These are phyloP conservation scores for Apiotrichum domesticum DNA, from an alignment of 1,284 basidiomycete genomes.

Conservation along the genomic window DNA sequence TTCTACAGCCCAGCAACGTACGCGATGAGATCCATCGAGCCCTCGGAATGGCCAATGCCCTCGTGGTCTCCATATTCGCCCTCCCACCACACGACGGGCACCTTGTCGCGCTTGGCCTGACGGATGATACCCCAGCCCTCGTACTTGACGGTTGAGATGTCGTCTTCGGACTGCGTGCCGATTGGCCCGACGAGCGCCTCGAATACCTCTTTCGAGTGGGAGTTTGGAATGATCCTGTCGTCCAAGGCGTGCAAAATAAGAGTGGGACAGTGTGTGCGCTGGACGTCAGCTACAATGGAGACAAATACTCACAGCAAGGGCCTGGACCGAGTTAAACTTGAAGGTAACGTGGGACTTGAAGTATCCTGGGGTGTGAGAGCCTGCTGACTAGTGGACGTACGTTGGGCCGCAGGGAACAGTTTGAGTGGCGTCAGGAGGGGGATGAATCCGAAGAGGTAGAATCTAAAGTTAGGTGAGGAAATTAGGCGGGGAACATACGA, in stretches of 20 bases:
- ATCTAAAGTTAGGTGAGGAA: constrained; percentile 18
- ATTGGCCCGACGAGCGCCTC: constrained; percentile 50
- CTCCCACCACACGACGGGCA: constrained; percentile 35
- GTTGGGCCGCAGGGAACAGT: constrained; percentile 20
- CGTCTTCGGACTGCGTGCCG: not conserved
- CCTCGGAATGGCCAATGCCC: constrained; percentile 39
- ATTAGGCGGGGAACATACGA: constrained; percentile 18
- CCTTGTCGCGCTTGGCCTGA: constrained; percentile 7
- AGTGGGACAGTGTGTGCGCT: constrained; percentile 61
- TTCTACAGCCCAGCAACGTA: constrained; percentile 18
- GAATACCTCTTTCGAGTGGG: constrained; percentile 70
- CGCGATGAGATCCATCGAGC: constrained; percentile 38
- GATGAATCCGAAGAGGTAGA: constrained; percentile 32
- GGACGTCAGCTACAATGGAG: not conserved
- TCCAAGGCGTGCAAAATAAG: constrained; percentile 73
- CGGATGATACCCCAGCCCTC: constrained; percentile 29
- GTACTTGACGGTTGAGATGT: constrained; percentile 11
- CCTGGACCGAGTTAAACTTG: constrained; percentile 30
- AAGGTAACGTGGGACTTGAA: constrained; percentile 23
- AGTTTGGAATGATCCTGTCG: constrained; percentile 71
- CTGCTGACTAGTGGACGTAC: constrained; percentile 6
- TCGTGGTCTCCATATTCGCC: constrained; percentile 39
- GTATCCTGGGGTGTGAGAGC: constrained; percentile 19
- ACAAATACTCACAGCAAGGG: constrained; percentile 21
- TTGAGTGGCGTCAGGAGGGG: constrained; percentile 34